These are phyloP conservation scores for Hymenoscyphus repandus DNA, from an alignment of 2,329 filamentous ascomycete genomes.

Conservation along the genomic window DNA sequence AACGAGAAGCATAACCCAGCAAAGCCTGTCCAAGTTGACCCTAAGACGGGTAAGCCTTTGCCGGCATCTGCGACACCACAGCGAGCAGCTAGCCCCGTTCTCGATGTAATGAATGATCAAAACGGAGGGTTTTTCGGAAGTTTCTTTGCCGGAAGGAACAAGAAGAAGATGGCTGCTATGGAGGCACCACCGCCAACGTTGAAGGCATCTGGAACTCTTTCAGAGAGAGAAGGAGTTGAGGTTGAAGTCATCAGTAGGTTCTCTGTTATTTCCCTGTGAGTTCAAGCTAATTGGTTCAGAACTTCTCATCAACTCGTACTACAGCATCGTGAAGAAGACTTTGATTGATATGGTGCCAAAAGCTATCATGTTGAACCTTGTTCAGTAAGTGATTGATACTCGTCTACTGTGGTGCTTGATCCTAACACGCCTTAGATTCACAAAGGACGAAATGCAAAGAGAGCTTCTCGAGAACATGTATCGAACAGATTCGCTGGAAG, in stretches of 20 bases:
- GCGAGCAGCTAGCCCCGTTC: slow-evolving; percentile 70
- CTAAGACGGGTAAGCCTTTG: slow-evolving; percentile 95
- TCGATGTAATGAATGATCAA: slow-evolving; percentile 45
- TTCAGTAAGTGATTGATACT: slow-evolving; percentile 62
- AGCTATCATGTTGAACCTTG: slow-evolving; percentile 95
- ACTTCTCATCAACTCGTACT: slow-evolving; percentile 93
- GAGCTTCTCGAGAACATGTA: slow-evolving; percentile 98
- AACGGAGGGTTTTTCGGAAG: slow-evolving; percentile 92
- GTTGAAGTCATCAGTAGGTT: slow-evolving; percentile 95
- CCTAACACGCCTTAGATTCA: slow-evolving; percentile 54
- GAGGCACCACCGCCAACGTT: slow-evolving; percentile 87
- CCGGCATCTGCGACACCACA: slow-evolving; percentile 58
- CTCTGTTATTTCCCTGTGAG: not conserved
- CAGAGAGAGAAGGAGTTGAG: slow-evolving; percentile 90
- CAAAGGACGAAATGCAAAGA: slow-evolving; percentile 97
- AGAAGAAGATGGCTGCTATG: slow-evolving; percentile 99
- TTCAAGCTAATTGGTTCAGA: slow-evolving; percentile 48
- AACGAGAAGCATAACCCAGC: slow-evolving; percentile 80
- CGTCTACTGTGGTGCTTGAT: not conserved
- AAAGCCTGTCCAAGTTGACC: slow-evolving; percentile 92
- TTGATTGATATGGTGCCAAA: slow-evolving; percentile 99
- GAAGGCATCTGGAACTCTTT: slow-evolving; percentile 89
- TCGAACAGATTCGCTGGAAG: slow-evolving; percentile 81
- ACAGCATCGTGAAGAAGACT: slow-evolving; percentile 94
- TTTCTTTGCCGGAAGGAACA: slow-evolving; percentile 99